phyloP scores from a whole-genome alignment of 2,329 filamentous ascomycete species.

The Pseudogymnoascus sp. region DNA sequence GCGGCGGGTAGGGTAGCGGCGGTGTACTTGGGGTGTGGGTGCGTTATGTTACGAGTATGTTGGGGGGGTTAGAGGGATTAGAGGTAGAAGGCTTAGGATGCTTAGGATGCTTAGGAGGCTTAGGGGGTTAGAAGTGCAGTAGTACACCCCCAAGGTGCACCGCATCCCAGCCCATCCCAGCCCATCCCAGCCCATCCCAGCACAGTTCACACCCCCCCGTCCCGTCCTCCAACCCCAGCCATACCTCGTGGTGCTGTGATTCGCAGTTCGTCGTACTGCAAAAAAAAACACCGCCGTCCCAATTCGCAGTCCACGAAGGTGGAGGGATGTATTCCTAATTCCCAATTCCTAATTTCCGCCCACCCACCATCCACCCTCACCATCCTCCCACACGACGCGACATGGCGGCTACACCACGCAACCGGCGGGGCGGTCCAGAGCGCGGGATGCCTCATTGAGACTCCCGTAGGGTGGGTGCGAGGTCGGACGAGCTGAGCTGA shows the following conservation, averaged over 20 bases:
- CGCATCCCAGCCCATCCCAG: not conserved
- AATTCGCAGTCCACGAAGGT: not conserved
- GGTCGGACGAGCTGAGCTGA: not conserved
- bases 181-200: not conserved
- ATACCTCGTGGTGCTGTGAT: too few species aligned
- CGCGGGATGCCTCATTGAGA: not conserved
- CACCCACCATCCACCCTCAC: too few species aligned
- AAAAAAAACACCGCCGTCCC: not conserved
- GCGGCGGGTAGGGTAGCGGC: too few species aligned
- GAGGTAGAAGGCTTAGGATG: not conserved
- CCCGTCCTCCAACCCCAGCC: not conserved
- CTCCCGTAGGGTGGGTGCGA: not conserved
- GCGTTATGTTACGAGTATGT: not conserved
- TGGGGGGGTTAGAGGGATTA: too few species aligned
- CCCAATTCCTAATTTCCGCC: too few species aligned
- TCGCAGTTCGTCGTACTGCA: not conserved
- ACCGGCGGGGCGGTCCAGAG: not conserved
- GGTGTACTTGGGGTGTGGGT: not conserved
- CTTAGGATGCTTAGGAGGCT: not conserved
- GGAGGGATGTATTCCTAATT: not conserved
- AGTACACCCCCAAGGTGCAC: slow-evolving; percentile 1
- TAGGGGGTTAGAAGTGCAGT: not conserved
- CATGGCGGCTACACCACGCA: not conserved
- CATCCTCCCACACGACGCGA: not conserved
- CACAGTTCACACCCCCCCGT: not conserved